A percentile compares a stretch with the other conserved stretches of the same genome.
phyloP scores from a whole-genome alignment of 2,329 filamentous ascomycete species.

The Trichoderma oligosporum region DNA sequence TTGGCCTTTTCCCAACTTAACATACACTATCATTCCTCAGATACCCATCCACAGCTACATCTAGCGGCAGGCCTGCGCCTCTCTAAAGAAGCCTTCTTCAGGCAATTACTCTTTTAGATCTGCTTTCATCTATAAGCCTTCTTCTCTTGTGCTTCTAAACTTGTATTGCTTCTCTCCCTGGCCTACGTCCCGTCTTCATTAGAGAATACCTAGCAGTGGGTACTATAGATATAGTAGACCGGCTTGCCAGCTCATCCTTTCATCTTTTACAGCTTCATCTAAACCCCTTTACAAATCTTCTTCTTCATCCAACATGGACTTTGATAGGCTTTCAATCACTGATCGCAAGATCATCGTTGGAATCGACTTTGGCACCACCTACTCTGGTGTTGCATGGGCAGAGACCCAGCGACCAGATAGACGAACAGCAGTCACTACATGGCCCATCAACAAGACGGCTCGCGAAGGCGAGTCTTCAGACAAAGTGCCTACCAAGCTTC shows the following conservation, averaged over 20 bases:
- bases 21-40: neutral
- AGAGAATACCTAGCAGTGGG: neutral
- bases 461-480: conserved; percentile 38
- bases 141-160: neutral
- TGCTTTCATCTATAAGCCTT: neutral
- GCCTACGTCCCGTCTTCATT: neutral
- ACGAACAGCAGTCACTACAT: conserved; percentile 37
- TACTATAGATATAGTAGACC: conserved; percentile 6
- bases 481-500: conserved; percentile 46
- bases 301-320: conserved; percentile 31
- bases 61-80: conserved; percentile 1
- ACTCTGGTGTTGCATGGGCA: conserved; percentile 49
- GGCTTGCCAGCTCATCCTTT: neutral
- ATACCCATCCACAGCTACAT: neutral
- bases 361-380: conserved; percentile 54
- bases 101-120: neutral
- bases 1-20: neutral
- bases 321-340: conserved; percentile 33
- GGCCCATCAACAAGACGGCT: conserved; percentile 39
- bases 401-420: conserved; percentile 39
- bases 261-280: neutral
- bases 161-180: neutral
- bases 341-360: conserved; percentile 45
- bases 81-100: neutral
- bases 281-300: neutral